Base-by-base conservation (phyloP, 768 basidiomycete genomes). In the Peribolospora baueri region DNA sequence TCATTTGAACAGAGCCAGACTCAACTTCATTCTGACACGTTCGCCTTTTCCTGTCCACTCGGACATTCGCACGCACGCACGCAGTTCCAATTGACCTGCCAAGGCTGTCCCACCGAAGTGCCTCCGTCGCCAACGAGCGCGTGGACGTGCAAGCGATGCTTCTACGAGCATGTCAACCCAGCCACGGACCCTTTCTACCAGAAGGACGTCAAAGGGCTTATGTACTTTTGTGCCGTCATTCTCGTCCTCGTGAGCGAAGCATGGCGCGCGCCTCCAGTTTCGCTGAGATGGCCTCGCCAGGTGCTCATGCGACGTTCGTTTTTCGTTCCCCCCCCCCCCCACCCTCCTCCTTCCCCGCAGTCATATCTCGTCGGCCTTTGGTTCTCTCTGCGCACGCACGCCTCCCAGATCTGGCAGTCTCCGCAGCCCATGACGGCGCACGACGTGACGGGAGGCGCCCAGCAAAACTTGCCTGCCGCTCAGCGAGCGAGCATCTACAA, bases 371-470 rank as follows among this genome's bases (percentile, higher is more conserved):
- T 97, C 57, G 93, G 93, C 42, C 73, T 97, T 0, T 97, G 93
- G 93, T 98, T 98, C 72, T 95, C 93, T 45, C 77, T 98, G 13
- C 81, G 86, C 50, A 98, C 93, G 1, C 93, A 98, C 65, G 93
- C 93, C 5, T 80, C 82, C 10, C 93, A 97, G 65, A 98, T 98
- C 61, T 98, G 93, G 93, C 88, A 97, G 65, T 54, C 55, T 3
- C 60, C 60, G 58, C 66, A 66, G 42, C 59, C 67, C 7, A 65
- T 68, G 61, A 66, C 66, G 46, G 56, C 59, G 5, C 68, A 68
- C 14, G 66, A 69, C 45, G 52, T 63, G 8, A 46, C 57, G 7
- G 58, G 55, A 7, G 63, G 59, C 8, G 47, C 57, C 51, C 61
- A 60, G 37, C 59, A 56, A 8, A 5, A 40, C 42, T 55, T 67